A percentile compares a stretch with the other conserved stretches of the same genome.
Conservation (phyloP, 495 filamentous ascomycete species). For the Penicillium cataractarum region DNA sequence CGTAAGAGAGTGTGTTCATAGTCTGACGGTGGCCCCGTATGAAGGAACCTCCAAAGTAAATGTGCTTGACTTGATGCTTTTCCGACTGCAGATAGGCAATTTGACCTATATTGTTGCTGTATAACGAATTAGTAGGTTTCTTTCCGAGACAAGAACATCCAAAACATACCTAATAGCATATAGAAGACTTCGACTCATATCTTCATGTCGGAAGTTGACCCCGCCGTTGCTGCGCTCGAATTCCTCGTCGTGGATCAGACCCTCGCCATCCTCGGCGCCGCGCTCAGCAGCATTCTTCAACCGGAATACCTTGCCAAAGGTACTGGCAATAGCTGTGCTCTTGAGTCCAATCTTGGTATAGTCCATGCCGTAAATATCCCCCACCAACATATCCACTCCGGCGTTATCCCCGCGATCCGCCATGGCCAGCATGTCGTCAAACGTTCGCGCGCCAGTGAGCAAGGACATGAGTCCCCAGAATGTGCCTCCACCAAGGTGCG, state of each 20-base stretch:
- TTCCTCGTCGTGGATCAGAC: constrained; percentile 59
- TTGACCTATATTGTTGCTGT: constrained; percentile 95
- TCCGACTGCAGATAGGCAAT: constrained; percentile 95
- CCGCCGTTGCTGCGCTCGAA: constrained; percentile 30
- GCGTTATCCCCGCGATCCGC: constrained; percentile 92
- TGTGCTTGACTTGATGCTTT: constrained; percentile 85
- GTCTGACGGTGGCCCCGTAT: constrained; percentile 96
- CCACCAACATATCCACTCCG: constrained; percentile 94
- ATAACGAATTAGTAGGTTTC: constrained; percentile 13
- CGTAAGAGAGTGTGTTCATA: constrained; percentile 94
- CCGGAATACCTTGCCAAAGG: constrained; percentile 93
- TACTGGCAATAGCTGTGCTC: constrained; percentile 89
- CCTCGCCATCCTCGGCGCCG: constrained; percentile 76
- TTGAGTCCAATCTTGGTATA: constrained; percentile 95
- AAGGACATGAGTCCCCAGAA: constrained; percentile 93
- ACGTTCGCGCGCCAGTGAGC: constrained; percentile 84
- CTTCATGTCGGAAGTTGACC: constrained; percentile 60
- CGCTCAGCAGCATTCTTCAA: constrained; percentile 77
- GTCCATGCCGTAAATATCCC: constrained; percentile 96
- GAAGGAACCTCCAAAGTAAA: constrained; percentile 97
- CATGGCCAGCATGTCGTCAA: constrained; percentile 94
- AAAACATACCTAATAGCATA: constrained; percentile 72
- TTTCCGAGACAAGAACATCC: background rate
- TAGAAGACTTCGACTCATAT: constrained; percentile 72
- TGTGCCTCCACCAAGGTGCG: constrained; percentile 91